Evolutionary conservation across 768 basidiomycete species (phyloP).

Genomic region (Psilocybe tampanensis): DNA sequence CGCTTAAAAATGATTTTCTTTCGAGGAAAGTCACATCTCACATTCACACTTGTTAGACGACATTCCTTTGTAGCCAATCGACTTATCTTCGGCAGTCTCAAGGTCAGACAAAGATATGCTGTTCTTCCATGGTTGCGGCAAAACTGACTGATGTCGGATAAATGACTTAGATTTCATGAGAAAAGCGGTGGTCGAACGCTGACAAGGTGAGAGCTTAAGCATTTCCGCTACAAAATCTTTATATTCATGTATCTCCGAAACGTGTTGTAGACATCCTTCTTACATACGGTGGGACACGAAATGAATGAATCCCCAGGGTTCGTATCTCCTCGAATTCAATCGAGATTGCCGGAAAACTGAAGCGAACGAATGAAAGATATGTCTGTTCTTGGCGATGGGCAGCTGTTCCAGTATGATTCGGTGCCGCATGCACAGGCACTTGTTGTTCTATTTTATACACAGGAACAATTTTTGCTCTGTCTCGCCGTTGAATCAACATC

Average conservation of each 20-base stretch:
- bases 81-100: conserved; percentile 13
- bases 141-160: conserved; percentile 14
- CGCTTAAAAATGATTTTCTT: not conserved
- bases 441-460: not conserved
- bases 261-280: not conserved
- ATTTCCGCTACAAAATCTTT: not conserved
- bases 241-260: not conserved
- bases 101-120: not conserved
- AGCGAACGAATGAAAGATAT: no score
- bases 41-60: not conserved
- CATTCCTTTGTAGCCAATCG: not conserved
- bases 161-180: conserved; percentile 12
- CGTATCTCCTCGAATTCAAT: no score
- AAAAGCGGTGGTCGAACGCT: not conserved
- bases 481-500: no score
- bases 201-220: conserved; percentile 10
- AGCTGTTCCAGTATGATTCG: not conserved
- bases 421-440: conserved; percentile 8
- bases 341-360: no score
- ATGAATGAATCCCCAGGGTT: not conserved
- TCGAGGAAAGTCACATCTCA: no score
- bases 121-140: conserved; percentile 13
- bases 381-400: not conserved
- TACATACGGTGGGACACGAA: not conserved
- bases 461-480: conserved; percentile 2